Conservation (phyloP, 495 filamentous ascomycete species). For the Neurospora terricola region DNA sequence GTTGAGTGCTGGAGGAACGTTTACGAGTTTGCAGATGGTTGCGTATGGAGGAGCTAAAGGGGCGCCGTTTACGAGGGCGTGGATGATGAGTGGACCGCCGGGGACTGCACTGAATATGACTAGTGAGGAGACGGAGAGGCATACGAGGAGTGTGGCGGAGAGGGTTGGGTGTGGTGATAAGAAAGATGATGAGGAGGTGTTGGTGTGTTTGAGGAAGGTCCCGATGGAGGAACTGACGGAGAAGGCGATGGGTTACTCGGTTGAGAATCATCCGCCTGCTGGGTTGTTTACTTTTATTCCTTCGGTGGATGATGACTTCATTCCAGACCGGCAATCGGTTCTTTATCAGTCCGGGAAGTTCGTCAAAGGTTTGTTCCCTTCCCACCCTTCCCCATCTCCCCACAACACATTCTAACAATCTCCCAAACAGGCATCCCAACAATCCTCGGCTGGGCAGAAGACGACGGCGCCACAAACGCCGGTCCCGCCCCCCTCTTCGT, state of each 20-base stretch:
- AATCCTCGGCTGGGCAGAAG: slow-evolving; percentile 22
- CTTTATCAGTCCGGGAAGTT: slow-evolving; percentile 16
- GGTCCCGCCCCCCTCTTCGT: slow-evolving; percentile 9
- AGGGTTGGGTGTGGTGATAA: slow-evolving; percentile 4
- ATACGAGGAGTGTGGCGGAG: slow-evolving; percentile 25
- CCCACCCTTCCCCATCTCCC: background rate
- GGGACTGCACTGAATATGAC: slow-evolving; percentile 33
- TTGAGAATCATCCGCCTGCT: slow-evolving; percentile 12
- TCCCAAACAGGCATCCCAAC: slow-evolving; percentile 14
- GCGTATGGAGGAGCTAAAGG: slow-evolving; percentile 23
- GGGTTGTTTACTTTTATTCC: slow-evolving; percentile 21
- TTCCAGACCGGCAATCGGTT: slow-evolving; percentile 13
- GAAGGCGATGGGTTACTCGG: slow-evolving; percentile 12
- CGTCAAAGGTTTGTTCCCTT: slow-evolving; percentile 10
- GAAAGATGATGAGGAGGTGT: slow-evolving; percentile 10
- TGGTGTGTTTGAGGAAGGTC: slow-evolving; percentile 24
- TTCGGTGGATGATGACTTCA: slow-evolving; percentile 20
- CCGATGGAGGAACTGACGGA: slow-evolving; percentile 24
- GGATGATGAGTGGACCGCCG: slow-evolving; percentile 35
- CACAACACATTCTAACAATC: background rate
- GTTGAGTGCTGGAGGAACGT: slow-evolving; percentile 6
- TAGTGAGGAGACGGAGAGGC: slow-evolving; percentile 21
- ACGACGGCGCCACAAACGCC: slow-evolving; percentile 19
- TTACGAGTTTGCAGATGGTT: slow-evolving; percentile 25
- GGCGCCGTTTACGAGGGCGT: slow-evolving; percentile 22